Percentiles rank a stretch among this genome's conserved stretches.
Evolutionary conservation across 2,329 filamentous ascomycete species (phyloP).

Genomic region (Talaromyces sp.): DNA sequence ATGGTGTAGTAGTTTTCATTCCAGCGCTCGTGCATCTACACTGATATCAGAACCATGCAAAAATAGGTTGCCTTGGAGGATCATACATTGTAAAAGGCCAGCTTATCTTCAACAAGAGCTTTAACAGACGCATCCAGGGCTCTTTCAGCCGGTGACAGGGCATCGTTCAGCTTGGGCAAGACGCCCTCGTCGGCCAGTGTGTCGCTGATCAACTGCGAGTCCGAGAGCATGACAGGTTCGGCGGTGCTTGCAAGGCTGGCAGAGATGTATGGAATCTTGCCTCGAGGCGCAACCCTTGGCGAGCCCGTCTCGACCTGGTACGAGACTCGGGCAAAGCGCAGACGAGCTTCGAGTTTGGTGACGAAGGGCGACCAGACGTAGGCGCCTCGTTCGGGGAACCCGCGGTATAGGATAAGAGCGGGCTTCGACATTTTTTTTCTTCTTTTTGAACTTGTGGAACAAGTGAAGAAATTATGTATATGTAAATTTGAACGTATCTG

Average conservation of each 20-base stretch:
- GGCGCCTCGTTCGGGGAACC: slow-evolving; percentile 35
- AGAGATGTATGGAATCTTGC: slow-evolving; percentile 55
- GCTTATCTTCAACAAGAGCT: slow-evolving; percentile 55
- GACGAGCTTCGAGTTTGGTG: slow-evolving; percentile 57
- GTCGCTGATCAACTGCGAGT: slow-evolving; percentile 53
- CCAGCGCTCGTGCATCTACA: slow-evolving; percentile 51
- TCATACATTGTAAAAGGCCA: slow-evolving; percentile 52
- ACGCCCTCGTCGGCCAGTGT: slow-evolving; percentile 38
- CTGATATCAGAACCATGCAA: background rate
- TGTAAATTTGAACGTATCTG: no score
- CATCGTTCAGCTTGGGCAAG: slow-evolving; percentile 47
- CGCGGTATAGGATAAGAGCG: slow-evolving; percentile 46
- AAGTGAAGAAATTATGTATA: no score
- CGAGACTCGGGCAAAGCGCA: slow-evolving; percentile 48
- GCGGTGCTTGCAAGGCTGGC: slow-evolving; percentile 3
- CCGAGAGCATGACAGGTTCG: slow-evolving; percentile 33
- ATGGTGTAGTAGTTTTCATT: slow-evolving; percentile 55
- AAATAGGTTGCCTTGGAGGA: background rate
- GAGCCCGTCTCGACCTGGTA: slow-evolving; percentile 48
- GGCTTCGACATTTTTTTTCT: background rate
- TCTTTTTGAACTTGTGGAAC: no score
- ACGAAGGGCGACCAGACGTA: slow-evolving; percentile 60
- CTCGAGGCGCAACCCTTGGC: slow-evolving; percentile 43
- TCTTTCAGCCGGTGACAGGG: slow-evolving; percentile 33
- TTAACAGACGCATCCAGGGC: slow-evolving; percentile 50